Evolutionary conservation across 805 yeast genomes (phyloP), one percentile per base, ranked within the genome.

Genomic region (Yamadazyma nakazawae): DNA sequence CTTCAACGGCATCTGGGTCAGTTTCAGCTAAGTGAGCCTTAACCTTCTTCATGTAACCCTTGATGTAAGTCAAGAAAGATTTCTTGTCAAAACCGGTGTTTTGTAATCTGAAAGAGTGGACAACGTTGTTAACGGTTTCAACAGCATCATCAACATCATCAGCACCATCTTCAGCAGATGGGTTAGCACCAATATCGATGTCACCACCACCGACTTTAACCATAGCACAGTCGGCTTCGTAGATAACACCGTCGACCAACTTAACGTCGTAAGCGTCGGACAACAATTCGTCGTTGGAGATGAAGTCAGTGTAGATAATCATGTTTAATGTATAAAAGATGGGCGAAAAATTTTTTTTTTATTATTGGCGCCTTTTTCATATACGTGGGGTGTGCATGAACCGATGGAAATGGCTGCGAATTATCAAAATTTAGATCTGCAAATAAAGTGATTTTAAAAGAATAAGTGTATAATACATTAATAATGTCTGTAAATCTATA

Each of bases 101-200:
- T 78, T 88, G 96, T 70, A 94, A 85, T 81, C 97, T 88, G 94
- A 94, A 91, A 58, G 97, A 89, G 91, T 90, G 83, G 62, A 92
- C 97, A 70, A 94, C 88, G 81, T 94, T 94, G 96, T 92, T 94
- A 70, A 94, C 97, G 63, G 88, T 81, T 76, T 85, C 92, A 62
- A 79, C 78, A 74, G 85, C 88, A 45, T 87, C 96, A 63, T 89
- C 98, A 44, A 82, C 69, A 49, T 74, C 91, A 32, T 86, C 96
- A 37, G 73, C 90, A 70, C 77, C 97, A 60, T 79, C 98, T 78
- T 94, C 99, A 60, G 98, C 97, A 64, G 97, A 89, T 68, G 99
- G 97, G 85, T 94, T 94, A 66, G 96, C 99, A 78, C 99, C 99
- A 73, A 94, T 94, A 75, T 94, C 98, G 62, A 94, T 83, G 68